Conservation (phyloP, 2,329 filamentous ascomycete genomes). For the Onygenales sp. region DNA sequence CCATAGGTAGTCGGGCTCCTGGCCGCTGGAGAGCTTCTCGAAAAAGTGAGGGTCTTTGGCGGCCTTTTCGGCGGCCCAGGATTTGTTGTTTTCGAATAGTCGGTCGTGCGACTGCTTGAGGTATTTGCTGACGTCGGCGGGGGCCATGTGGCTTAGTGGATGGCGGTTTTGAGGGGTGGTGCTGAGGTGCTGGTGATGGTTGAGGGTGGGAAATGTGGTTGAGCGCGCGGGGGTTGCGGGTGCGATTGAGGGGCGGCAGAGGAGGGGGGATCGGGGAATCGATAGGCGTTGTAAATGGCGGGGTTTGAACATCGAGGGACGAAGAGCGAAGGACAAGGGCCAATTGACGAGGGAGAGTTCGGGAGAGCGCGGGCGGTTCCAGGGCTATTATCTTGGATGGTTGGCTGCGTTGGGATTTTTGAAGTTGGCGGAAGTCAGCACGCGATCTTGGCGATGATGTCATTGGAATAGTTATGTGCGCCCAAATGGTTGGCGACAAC, state of each 20-base stretch:
- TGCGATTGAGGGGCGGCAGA: not conserved
- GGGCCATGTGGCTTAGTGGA: not conserved
- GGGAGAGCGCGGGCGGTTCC: too few relatives aligned
- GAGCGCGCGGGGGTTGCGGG: not conserved
- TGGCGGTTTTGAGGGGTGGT: not conserved
- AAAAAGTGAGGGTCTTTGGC: constrained; percentile 57
- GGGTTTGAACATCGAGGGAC: not conserved
- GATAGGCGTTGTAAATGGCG: not conserved
- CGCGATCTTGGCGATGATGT: not conserved
- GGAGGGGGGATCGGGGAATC: not conserved
- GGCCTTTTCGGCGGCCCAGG: constrained; percentile 54
- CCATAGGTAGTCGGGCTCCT: constrained; percentile 58
- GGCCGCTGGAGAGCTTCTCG: constrained; percentile 52
- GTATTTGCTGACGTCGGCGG: constrained; percentile 1
- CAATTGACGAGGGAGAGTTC: not conserved
- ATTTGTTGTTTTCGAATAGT: constrained; percentile 59
- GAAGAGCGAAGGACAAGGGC: not conserved
- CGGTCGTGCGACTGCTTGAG: constrained; percentile 48
- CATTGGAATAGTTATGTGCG: not conserved
- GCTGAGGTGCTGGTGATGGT: not conserved
- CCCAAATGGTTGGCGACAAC: too few relatives aligned
- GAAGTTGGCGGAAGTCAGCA: too few relatives aligned
- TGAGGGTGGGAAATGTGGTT: not conserved
- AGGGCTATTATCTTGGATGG: not conserved
- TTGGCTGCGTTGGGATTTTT: not conserved